A percentile compares a stretch with the other conserved stretches of the same genome.
These are phyloP conservation scores for Trichoderma virens DNA, from an alignment of 495 filamentous ascomycete genomes.

Conservation along the genomic window DNA sequence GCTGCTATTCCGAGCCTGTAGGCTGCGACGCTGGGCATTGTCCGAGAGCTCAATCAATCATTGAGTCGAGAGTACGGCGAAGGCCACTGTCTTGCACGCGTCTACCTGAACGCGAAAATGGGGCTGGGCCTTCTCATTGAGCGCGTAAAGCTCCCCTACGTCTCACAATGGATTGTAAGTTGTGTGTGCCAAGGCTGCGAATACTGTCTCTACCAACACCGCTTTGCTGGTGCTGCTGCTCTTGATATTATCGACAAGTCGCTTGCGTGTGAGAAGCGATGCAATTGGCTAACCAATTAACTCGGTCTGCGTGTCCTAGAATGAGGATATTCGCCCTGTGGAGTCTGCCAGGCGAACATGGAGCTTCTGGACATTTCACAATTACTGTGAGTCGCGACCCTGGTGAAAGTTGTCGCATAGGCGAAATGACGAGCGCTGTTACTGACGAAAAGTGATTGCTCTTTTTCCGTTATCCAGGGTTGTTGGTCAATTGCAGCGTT, in stretches of 20 bases:
- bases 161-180: slow-evolving; percentile 7
- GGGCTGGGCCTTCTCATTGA: not conserved
- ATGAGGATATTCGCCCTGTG: not conserved
- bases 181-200: too few relatives aligned
- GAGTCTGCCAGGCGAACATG: slow-evolving; percentile 2
- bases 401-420: not conserved
- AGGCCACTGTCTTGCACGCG: too few relatives aligned
- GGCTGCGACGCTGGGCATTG: too few relatives aligned
- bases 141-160: not conserved
- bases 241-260: not conserved
- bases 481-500: slow-evolving; percentile 21
- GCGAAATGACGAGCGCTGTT: not conserved
- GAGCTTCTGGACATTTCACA: slow-evolving; percentile 3
- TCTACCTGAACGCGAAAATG: not conserved
- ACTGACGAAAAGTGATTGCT: not conserved
- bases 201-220: too few relatives aligned
- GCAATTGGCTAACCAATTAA: not conserved
- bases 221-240: not conserved
- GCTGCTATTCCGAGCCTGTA: too few relatives aligned
- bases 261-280: not conserved
- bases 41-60: too few relatives aligned
- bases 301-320: not conserved
- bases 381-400: not conserved
- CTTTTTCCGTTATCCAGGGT: slow-evolving; percentile 21
- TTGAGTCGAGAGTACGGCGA: too few relatives aligned